Evolutionary conservation across 1,284 basidiomycete species (phyloP).

Genomic region (Papiliotrema fonsecae): DNA sequence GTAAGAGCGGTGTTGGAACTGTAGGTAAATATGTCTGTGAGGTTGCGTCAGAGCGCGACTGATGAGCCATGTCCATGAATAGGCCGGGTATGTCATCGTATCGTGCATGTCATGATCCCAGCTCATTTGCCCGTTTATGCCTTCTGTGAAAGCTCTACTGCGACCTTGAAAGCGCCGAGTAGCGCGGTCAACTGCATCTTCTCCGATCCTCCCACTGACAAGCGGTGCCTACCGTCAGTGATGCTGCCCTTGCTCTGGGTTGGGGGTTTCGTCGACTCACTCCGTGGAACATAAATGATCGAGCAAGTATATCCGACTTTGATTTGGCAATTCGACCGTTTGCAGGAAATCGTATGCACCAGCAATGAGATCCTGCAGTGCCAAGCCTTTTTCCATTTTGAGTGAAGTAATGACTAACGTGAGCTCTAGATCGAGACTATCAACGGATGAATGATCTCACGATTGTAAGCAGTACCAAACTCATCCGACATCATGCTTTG

Average conservation of each 20-base stretch:
- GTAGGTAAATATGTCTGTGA: too few relatives aligned
- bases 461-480: slow-evolving; percentile 85
- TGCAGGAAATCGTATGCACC: slow-evolving; percentile 89
- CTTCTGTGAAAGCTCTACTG: slow-evolving; percentile 62
- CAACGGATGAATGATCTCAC: slow-evolving; percentile 52
- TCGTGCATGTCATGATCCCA: too few relatives aligned
- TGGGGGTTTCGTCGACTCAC: too few relatives aligned
- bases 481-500: slow-evolving; percentile 95
- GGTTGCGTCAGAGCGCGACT: too few relatives aligned
- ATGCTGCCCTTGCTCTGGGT: too few relatives aligned
- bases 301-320: slow-evolving; percentile 83
- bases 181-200: slow-evolving; percentile 91
- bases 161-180: slow-evolving; percentile 88
- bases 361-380: slow-evolving; percentile 89
- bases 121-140: background rate
- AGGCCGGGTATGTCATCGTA: too few relatives aligned
- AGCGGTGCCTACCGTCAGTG: slow-evolving; percentile 83
- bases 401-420: slow-evolving; percentile 72
- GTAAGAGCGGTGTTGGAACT: too few relatives aligned
- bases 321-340: slow-evolving; percentile 75
- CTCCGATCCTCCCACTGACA: slow-evolving; percentile 89
- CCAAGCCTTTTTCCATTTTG: slow-evolving; percentile 88
- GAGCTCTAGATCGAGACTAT: background rate
- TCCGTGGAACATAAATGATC: slow-evolving; percentile 87
- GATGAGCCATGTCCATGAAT: too few relatives aligned